Evolutionary conservation across 768 basidiomycete species (phyloP).

Genomic region (Tephrocybe rancida): DNA sequence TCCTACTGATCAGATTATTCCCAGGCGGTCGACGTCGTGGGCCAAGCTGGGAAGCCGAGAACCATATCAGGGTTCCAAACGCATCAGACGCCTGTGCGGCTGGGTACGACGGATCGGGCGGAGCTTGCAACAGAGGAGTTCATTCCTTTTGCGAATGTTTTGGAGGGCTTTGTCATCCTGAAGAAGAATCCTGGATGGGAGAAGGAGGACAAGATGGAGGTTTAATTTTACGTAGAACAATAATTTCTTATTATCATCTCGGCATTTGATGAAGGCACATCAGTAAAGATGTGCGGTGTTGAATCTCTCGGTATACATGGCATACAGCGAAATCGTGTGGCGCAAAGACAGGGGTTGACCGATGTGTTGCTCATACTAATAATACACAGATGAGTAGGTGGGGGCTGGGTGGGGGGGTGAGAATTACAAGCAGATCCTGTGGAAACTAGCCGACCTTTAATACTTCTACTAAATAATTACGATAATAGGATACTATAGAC

Average conservation of each 20-base stretch:
- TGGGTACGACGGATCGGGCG: slow-evolving; percentile 92
- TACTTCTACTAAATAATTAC: background rate
- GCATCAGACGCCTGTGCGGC: slow-evolving; percentile 92
- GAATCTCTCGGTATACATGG: too few species aligned
- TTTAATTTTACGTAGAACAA: slow-evolving; percentile 39
- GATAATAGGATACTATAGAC: background rate
- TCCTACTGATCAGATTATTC: slow-evolving; percentile 1
- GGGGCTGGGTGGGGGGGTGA: background rate
- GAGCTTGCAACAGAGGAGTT: slow-evolving; percentile 98
- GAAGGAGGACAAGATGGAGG: slow-evolving; percentile 83
- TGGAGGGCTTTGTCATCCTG: slow-evolving; percentile 92
- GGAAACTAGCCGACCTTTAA: background rate
- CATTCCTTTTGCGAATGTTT: slow-evolving; percentile 85
- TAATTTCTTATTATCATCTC: too few species aligned
- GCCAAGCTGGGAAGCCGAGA: slow-evolving; percentile 95
- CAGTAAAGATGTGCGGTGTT: too few species aligned
- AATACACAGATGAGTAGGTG: too few species aligned
- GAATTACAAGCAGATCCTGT: background rate
- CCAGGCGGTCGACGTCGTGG: slow-evolving; percentile 95
- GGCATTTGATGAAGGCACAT: too few species aligned
- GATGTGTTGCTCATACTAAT: too few species aligned
- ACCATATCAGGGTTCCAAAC: slow-evolving; percentile 99
- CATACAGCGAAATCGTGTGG: too few species aligned
- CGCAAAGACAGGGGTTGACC: too few species aligned
- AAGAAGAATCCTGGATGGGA: slow-evolving; percentile 92